These are phyloP conservation scores for Leavenworthia alabamica DNA, from an alignment of 345 rosid genomes.

Conservation along the genomic window DNA sequence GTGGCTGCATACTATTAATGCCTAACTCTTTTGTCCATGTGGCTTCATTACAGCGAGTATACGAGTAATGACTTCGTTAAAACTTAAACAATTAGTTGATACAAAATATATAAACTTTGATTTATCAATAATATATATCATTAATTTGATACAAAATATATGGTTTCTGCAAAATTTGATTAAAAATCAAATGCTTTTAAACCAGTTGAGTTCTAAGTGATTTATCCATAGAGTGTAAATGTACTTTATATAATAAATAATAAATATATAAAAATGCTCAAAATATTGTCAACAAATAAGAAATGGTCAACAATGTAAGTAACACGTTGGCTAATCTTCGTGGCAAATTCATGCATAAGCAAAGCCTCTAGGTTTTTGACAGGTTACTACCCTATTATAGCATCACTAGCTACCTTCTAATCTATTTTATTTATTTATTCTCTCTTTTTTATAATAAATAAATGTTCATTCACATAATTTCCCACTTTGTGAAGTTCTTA, in stretches of 20 bases:
- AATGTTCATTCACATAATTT: slow-evolving; percentile 5
- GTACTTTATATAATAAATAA: neutral
- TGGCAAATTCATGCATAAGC: slow-evolving; percentile 26
- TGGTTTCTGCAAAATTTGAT: neutral
- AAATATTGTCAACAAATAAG: neutral
- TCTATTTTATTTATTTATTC: neutral
- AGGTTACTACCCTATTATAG: slow-evolving; percentile 27
- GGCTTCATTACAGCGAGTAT: neutral
- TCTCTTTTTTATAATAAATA: neutral
- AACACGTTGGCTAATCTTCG: slow-evolving; percentile 25
- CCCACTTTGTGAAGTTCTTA: slow-evolving; percentile 15
- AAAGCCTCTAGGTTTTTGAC: slow-evolving; percentile 20
- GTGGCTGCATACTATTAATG: slow-evolving; percentile 24
- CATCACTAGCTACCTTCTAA: slow-evolving; percentile 14
- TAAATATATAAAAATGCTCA: neutral
- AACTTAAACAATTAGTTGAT: no score
- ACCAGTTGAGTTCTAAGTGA: neutral
- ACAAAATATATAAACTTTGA: neutral
- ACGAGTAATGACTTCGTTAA: neutral
- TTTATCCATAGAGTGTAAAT: neutral
- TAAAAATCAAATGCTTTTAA: neutral
- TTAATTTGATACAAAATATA: neutral
- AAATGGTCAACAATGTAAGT: slow-evolving; percentile 22
- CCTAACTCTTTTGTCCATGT: slow-evolving; percentile 18
- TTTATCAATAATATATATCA: neutral